Base-by-base conservation (phyloP, 345 rosid species). In the Kandelia obovata region DNA sequence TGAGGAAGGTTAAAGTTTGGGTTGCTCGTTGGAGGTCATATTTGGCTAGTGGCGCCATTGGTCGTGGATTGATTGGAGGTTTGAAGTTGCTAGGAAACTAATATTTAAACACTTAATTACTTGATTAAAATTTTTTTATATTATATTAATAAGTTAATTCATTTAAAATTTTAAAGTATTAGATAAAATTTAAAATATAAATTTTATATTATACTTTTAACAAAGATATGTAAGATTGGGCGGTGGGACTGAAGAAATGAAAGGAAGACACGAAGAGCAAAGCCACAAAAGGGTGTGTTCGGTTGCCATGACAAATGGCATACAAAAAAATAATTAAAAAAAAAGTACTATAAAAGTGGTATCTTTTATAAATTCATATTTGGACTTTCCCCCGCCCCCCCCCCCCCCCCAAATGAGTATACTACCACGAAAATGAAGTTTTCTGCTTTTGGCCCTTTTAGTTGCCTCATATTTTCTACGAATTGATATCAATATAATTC, bases 191-290 rank as follows among this genome's bases (percentile, higher is more conserved):
- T 28, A 1, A 28, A 28, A 28, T 28, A 28, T 28, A 28, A 28
- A 28, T 28, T 28, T 2, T 28, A 28, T 3, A 28, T 28, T 28
- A 28, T 3, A 28, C 30, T 28, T 28, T 28, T 28, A 28, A 28
- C 3, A 28, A 28, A 28, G 30, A 28, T 5, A 5, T 32, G 35
- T 5, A 32, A 4, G 35, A 6, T 32, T 32, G 37, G 10, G 37
- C 82, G 80, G 82, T 71, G 79, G 55, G 59, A 43, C 56, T n/a
- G 53, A 62, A 19, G 77, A 35, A 61, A 63, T 30, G 13, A 0
- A 6, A 51, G 1, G 4, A 5, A 32, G 1, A 17, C 28, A 31
- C 0, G 17, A 2, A 31, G 49, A 73, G 39, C 7, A 63, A 71
- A 30, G 27, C 46, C 15, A 58, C 30, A 63, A 46, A 62, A 67